Conservation (phyloP, 2,329 filamentous ascomycete species). For the Ophiostoma piceae region DNA sequence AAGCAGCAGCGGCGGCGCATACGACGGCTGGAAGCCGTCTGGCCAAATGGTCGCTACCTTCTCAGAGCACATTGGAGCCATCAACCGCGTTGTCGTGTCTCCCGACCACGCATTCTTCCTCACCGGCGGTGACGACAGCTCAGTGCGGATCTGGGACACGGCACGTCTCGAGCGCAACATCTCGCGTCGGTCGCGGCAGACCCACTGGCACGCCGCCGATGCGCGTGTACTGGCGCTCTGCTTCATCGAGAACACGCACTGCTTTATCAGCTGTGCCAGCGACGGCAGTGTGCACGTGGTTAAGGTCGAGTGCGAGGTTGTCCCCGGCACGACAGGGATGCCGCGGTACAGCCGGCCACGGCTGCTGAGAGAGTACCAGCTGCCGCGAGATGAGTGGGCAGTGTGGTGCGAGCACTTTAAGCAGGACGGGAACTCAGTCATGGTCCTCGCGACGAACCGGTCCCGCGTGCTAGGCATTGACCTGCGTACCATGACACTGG, state of each 20-base stretch:
- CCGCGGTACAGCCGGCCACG: slow-evolving; percentile 71
- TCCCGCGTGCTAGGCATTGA: slow-evolving; percentile 82
- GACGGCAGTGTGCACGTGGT: slow-evolving; percentile 89
- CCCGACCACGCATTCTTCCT: slow-evolving; percentile 94
- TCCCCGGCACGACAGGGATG: slow-evolving; percentile 19
- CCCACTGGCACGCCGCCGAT: slow-evolving; percentile 67
- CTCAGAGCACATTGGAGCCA: slow-evolving; percentile 74
- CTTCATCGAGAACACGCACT: slow-evolving; percentile 91
- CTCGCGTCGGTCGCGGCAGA: slow-evolving; percentile 78
- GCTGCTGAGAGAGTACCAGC: slow-evolving; percentile 72
- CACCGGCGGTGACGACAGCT: slow-evolving; percentile 86
- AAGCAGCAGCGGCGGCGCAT: slow-evolving; percentile 40
- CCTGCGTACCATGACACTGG: slow-evolving; percentile 73
- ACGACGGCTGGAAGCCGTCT: slow-evolving; percentile 73
- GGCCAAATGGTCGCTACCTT: slow-evolving; percentile 83
- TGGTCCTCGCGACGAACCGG: slow-evolving; percentile 80
- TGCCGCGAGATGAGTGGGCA: slow-evolving; percentile 68
- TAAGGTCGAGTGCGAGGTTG: slow-evolving; percentile 56
- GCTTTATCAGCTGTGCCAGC: slow-evolving; percentile 82
- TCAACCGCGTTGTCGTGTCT: slow-evolving; percentile 75
- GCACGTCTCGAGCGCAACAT: slow-evolving; percentile 85
- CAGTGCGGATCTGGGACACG: slow-evolving; percentile 90
- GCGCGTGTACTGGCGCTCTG: slow-evolving; percentile 74
- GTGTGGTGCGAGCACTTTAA: slow-evolving; percentile 93
- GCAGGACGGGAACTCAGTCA: slow-evolving; percentile 70